phyloP scores from a whole-genome alignment of 129 eudicot genomes.

The Escallonia herrerae region DNA sequence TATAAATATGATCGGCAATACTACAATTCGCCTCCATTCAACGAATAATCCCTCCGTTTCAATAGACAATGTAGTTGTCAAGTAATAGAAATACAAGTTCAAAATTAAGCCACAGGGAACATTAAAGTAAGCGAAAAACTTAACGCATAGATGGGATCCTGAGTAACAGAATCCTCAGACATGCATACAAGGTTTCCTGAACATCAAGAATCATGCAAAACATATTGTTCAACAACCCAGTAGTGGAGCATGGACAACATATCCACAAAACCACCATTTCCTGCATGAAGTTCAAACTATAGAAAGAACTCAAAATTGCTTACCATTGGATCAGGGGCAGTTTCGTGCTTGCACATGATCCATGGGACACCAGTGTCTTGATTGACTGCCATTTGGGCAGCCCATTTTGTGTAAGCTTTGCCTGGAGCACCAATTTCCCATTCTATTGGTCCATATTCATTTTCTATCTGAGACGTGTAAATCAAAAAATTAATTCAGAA shows the following conservation, averaged over 20 bases:
- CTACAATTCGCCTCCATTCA: background rate
- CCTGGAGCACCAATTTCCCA: slow-evolving; percentile 31
- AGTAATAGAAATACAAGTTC: background rate
- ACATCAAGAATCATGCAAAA: background rate
- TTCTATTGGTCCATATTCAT: slow-evolving; percentile 33
- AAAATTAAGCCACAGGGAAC: background rate
- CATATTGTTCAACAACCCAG: background rate
- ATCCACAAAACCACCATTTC: too few species aligned
- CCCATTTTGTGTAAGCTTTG: slow-evolving; percentile 26
- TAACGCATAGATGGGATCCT: background rate
- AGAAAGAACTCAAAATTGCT: slow-evolving; percentile 9
- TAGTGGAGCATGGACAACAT: background rate
- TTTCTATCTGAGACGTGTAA: slow-evolving; percentile 23
- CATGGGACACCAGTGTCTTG: slow-evolving; percentile 35
- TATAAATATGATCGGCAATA: background rate
- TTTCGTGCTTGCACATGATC: slow-evolving; percentile 39
- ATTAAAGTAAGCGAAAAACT: background rate
- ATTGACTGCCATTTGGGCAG: slow-evolving; percentile 27
- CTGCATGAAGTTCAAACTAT: background rate
- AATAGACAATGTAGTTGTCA: background rate
- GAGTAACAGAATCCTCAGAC: too few species aligned
- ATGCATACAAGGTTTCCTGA: background rate
- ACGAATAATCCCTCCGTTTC: background rate
- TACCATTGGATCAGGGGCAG: slow-evolving; percentile 31
- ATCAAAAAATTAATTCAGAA: background rate